Evolutionary conservation across 768 basidiomycete species (phyloP), one percentile per base, ranked within the genome.

Genomic region (Kwoniella bestiolae): DNA sequence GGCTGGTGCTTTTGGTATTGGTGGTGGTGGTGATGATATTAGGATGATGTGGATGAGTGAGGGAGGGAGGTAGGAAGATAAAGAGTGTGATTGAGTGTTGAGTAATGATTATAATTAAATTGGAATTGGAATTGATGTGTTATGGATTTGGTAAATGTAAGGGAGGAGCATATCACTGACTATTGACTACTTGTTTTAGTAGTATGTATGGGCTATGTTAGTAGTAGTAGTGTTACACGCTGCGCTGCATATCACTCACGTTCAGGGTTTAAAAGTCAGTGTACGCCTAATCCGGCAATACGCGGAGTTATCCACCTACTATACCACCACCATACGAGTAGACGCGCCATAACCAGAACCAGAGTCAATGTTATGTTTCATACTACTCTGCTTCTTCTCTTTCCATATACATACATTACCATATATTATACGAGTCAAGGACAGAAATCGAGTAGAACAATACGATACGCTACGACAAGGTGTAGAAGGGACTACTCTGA

Each of bases 241-340:
- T 53, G 46, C 46, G 46, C 46, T 47, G 46, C 29, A 11, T n/a
- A 23, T 52, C 50, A 12, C 25, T 23, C 21, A 28, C 25, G 12
- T 12, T 52, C 38, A 41, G 56, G 32, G 35, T 57, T 46, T 41
- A 59, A 41, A 34, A 45, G 35, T 12, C 26, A 50, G n/a, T 26
- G 56, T 16, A 26, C 35, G 51, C 61, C 41, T 53, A 53, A 44
- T 55, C 52, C 61, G 61, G 61, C 52, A 55, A 63, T 63, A 63
- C 31, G 23, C 61, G 61, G 61, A 11, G 31, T 52, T 63, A 63
- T 46, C 21, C 12, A 35, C 38, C 21, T 23, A 4, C 8, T 23
- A 18, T 8, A 18, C 47, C 25, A n/a, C 18, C 25, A 49, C 47
- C 47, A 49, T n/a, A 41, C 38, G 18, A 3, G 38, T 2, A 41